Conservation (phyloP, 306 rosid genomes). For the Amphicarpaea edgeworthii region DNA sequence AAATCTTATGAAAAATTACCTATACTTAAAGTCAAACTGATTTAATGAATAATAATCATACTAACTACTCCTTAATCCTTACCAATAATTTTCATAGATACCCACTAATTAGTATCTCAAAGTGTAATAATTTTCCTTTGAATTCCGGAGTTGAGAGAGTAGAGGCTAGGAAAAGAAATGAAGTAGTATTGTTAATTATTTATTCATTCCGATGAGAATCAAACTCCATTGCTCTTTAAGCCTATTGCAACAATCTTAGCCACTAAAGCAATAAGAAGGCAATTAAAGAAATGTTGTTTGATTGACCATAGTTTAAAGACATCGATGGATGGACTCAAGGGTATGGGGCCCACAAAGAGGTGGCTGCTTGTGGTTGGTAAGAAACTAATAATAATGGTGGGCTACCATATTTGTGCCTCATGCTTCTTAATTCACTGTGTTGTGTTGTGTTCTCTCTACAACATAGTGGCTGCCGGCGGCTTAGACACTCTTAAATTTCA, state of each 20-base stretch:
- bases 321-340: no score
- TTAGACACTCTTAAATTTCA: background rate
- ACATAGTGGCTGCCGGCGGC: no score
- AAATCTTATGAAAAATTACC: no score
- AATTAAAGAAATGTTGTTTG: background rate
- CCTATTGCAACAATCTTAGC: background rate
- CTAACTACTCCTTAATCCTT: no score
- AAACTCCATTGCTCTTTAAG: background rate
- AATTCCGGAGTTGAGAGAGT: background rate
- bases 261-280: background rate
- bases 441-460: background rate
- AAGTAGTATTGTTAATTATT: no score
- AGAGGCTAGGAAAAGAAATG: background rate
- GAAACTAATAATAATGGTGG: background rate
- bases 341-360: constrained; percentile 26
- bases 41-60: background rate
- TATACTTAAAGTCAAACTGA: background rate
- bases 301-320: background rate
- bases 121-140: background rate
- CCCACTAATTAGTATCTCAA: background rate
- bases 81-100: background rate
- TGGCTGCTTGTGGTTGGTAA: constrained; percentile 28
- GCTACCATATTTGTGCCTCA: background rate
- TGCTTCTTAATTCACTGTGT: background rate
- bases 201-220: background rate